A percentile compares a stretch with the other conserved stretches of the same genome.
phyloP scores from a whole-genome alignment of 73 alveolate genomes.

The Paramecium caudatum region DNA sequence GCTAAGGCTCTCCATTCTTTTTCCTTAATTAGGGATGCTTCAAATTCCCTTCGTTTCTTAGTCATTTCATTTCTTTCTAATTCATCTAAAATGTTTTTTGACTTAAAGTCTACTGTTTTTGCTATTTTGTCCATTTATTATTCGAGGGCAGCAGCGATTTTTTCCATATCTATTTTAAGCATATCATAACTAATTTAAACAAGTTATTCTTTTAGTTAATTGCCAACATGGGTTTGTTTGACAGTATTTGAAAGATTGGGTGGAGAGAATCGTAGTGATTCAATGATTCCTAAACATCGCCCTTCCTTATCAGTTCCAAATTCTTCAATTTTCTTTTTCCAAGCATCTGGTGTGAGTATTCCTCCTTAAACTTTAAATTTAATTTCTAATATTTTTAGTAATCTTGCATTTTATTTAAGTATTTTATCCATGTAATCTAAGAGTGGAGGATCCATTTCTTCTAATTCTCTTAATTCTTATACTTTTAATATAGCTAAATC shows the following conservation, averaged over 20 bases:
- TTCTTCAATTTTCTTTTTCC: conserved; percentile 99
- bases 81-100: conserved; percentile 85
- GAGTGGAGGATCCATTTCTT: conserved; percentile 97
- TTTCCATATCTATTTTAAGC: conserved; percentile 92
- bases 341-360: conserved; percentile 92
- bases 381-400: conserved; percentile 90
- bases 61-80: conserved; percentile 91
- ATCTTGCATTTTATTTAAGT: conserved; percentile 86
- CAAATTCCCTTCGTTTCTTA: conserved; percentile 90
- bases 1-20: conserved; percentile 93
- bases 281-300: conserved; percentile 83
- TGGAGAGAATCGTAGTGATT: conserved; percentile 87
- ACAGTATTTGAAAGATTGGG: conserved; percentile 84
- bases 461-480: conserved; percentile 89
- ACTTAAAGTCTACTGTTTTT: conserved; percentile 83
- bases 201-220: conserved; percentile 83
- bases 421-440: conserved; percentile 95
- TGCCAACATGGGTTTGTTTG: conserved; percentile 84
- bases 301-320: conserved; percentile 83
- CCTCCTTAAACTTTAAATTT: conserved; percentile 94
- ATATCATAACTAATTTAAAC: conserved; percentile 86
- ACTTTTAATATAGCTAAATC: conserved; percentile 91
- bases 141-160: conserved; percentile 90
- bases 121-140: conserved; percentile 91
- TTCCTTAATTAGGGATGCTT: conserved; percentile 92